A percentile compares a stretch with the other conserved stretches of the same genome.
Evolutionary conservation across 2,329 filamentous ascomycete species (phyloP).

Genomic region (Arthrobotrys pseudoclavata): DNA sequence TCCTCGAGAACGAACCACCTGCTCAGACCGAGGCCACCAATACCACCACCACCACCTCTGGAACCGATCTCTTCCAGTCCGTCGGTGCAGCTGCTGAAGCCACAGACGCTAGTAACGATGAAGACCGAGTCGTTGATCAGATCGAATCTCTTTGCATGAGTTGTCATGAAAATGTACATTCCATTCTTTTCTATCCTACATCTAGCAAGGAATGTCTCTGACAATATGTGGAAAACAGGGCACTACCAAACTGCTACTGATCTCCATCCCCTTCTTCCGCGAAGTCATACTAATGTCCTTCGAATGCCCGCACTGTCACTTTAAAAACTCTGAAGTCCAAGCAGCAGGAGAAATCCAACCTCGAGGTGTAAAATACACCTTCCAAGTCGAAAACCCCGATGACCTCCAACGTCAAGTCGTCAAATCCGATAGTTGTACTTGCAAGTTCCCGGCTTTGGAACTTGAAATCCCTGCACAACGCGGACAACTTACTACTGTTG

Average conservation of each 20-base stretch:
- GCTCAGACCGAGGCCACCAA: conserved; percentile 12
- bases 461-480: conserved; percentile 92
- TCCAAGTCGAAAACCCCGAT: conserved; percentile 78
- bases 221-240: conserved; percentile 72
- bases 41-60: conserved; percentile 37
- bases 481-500: conserved; percentile 92
- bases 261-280: conserved; percentile 95
- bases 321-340: conserved; percentile 94
- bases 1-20: conserved; percentile 47
- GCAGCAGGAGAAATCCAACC: conserved; percentile 92
- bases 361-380: conserved; percentile 84
- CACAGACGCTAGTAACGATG: conserved; percentile 47
- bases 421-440: conserved; percentile 87
- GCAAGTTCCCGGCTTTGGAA: conserved; percentile 91
- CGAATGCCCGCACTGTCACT: conserved; percentile 86
- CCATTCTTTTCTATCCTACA: not conserved
- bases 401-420: conserved; percentile 91
- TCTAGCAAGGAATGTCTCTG: not conserved
- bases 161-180: conserved; percentile 79
- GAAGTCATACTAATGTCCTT: conserved; percentile 99
- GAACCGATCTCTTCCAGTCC: conserved; percentile 62
- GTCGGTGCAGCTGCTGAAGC: conserved; percentile 62
- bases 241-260: conserved; percentile 85
- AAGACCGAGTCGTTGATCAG: conserved; percentile 66
- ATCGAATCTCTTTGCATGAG: conserved; percentile 86